Evolutionary conservation across 2,329 filamentous ascomycete species (phyloP).

Genomic region (Trichocomaceae sp.): DNA sequence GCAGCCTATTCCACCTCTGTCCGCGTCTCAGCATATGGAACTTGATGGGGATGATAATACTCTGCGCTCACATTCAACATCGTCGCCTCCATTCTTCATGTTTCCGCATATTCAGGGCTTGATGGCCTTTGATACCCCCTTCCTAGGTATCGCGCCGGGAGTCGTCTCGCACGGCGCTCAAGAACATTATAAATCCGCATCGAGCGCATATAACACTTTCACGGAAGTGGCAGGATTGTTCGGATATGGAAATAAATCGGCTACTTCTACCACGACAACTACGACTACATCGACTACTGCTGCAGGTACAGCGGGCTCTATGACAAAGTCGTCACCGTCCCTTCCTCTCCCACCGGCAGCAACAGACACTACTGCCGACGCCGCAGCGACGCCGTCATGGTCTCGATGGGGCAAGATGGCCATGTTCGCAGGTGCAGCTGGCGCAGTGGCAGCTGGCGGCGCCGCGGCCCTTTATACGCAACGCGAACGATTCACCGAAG

Average conservation of each 20-base stretch:
- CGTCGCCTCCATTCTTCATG: conserved; percentile 53
- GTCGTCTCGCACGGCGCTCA: conserved; percentile 60
- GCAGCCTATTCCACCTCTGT: conserved; percentile 41
- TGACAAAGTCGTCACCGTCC: conserved; percentile 19
- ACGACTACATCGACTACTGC: conserved; percentile 17
- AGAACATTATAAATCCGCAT: conserved; percentile 70
- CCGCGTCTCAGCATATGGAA: conserved; percentile 19
- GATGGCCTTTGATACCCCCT: conserved; percentile 91
- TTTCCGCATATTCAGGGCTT: conserved; percentile 90
- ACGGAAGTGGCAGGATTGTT: conserved; percentile 57
- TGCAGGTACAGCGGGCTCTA: conserved; percentile 9
- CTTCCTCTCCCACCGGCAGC: conserved; percentile 28
- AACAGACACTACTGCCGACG: conserved; percentile 35
- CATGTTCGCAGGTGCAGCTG: conserved; percentile 74
- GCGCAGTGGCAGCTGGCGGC: conserved; percentile 72
- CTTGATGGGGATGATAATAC: conserved; percentile 16
- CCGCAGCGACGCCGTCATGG: conserved; percentile 53
- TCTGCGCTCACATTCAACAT: no score
- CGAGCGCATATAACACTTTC: conserved; percentile 61
- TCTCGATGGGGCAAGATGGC: conserved; percentile 78
- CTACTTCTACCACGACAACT: conserved; percentile 11
- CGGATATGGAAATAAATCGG: conserved; percentile 51
- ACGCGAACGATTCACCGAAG: conserved; percentile 68
- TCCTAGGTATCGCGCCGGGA: conserved; percentile 48
- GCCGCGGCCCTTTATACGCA: conserved; percentile 82